A percentile compares a stretch with the other conserved stretches of the same genome.
These are phyloP conservation scores for Passalora sequoiae DNA, from an alignment of 2,329 filamentous ascomycete genomes.

Conservation along the genomic window DNA sequence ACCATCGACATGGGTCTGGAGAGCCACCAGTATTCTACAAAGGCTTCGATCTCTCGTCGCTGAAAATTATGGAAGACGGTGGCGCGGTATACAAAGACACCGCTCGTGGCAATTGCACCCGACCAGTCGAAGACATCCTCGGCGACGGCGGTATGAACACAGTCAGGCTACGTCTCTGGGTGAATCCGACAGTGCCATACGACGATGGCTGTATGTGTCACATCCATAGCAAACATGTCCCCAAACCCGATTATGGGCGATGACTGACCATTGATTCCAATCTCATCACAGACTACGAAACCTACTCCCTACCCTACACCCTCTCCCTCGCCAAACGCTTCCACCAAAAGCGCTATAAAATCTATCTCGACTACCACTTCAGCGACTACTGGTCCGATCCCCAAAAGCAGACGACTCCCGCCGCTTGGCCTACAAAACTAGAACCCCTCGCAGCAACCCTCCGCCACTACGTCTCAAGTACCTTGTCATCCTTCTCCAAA, in stretches of 20 bases:
- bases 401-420: slow-evolving; percentile 32
- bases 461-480: slow-evolving; percentile 34
- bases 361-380: slow-evolving; percentile 35
- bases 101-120: slow-evolving; percentile 33
- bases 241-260: no score
- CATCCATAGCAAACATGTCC: no score
- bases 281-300: no score
- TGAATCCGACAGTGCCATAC: slow-evolving; percentile 28
- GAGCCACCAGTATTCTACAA: slow-evolving; percentile 31
- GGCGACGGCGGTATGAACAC: slow-evolving; percentile 36
- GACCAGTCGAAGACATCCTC: slow-evolving; percentile 34
- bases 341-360: slow-evolving; percentile 33
- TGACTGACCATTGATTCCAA: no score
- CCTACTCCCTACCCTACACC: slow-evolving; percentile 33
- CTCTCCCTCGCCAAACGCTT: slow-evolving; percentile 34
- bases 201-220: slow-evolving; percentile 27
- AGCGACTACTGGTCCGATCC: slow-evolving; percentile 31
- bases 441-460: slow-evolving; percentile 29
- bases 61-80: slow-evolving; percentile 35
- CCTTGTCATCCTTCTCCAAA: slow-evolving; percentile 38
- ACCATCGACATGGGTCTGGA: not conserved
- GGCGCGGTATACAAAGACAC: slow-evolving; percentile 38
- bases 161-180: slow-evolving; percentile 32
- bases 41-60: slow-evolving; percentile 39
- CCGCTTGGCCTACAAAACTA: slow-evolving; percentile 34